Evolutionary conservation across 257 asterid genomes (phyloP).

Genomic region (Solanum corneliomulleri): DNA sequence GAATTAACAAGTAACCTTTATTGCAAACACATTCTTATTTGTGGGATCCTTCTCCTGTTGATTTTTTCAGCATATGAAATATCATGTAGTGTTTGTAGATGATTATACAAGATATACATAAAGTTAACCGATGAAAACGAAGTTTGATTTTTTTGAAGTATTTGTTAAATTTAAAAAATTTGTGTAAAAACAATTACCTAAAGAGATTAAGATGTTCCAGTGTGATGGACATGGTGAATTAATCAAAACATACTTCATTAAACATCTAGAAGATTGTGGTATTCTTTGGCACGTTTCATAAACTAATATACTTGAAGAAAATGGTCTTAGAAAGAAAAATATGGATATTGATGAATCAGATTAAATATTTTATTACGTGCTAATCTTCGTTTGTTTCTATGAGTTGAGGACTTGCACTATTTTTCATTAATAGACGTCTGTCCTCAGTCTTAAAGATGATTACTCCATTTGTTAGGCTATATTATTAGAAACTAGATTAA

Average conservation of each 20-base stretch:
- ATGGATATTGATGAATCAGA: not conserved
- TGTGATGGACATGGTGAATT: not conserved
- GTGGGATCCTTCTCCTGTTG: not conserved
- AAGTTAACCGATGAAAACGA: not conserved
- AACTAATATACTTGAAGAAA: too few relatives aligned
- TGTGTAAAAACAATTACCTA: not conserved
- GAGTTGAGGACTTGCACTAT: too few relatives aligned
- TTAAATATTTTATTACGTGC: not conserved
- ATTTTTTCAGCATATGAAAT: not conserved
- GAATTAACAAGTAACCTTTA: too few relatives aligned
- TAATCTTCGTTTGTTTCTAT: not conserved
- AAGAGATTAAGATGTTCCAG: not conserved
- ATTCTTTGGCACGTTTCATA: not conserved
- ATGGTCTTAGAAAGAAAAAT: too few relatives aligned
- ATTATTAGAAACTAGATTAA: too few relatives aligned
- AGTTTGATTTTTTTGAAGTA: not conserved
- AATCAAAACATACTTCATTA: not conserved
- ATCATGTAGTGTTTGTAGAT: not conserved
- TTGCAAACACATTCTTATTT: not conserved
- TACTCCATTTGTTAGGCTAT: too few relatives aligned
- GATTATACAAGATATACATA: not conserved
- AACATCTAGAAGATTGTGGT: not conserved
- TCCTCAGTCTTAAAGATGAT: too few relatives aligned
- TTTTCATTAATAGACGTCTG: too few relatives aligned
- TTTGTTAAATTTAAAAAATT: not conserved